These are phyloP conservation scores for Fusarium sp. DNA, from an alignment of 2,329 filamentous ascomycete genomes.

Conservation along the genomic window DNA sequence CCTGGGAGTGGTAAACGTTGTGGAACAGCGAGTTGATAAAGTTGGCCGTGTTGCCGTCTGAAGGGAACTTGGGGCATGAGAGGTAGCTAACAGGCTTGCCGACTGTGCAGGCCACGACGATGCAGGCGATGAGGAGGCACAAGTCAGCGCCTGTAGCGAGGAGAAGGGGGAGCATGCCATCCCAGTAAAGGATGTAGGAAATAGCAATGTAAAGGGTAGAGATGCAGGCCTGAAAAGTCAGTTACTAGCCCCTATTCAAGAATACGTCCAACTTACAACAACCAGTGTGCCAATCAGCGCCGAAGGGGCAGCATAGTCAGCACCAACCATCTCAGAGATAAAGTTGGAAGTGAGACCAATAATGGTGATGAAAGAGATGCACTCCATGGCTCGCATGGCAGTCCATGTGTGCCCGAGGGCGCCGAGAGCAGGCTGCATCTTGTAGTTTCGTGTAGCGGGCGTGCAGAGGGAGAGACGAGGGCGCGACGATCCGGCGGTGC, in stretches of 20 bases:
- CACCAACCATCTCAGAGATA: conserved; percentile 78
- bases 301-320: conserved; percentile 73
- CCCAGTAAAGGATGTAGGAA: conserved; percentile 84
- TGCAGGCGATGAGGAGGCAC: conserved; percentile 79
- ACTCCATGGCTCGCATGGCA: conserved; percentile 76
- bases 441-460: conserved; percentile 41
- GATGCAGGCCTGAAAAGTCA: conserved; percentile 73
- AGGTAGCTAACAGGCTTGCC: conserved; percentile 85
- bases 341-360: conserved; percentile 88
- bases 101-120: conserved; percentile 81
- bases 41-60: conserved; percentile 54
- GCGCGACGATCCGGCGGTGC: conserved; percentile 53
- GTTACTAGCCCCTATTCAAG: neutral
- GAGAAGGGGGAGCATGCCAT: conserved; percentile 80
- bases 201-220: conserved; percentile 83
- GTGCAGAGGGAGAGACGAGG: conserved; percentile 59
- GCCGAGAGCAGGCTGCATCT: conserved; percentile 69
- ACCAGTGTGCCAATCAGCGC: conserved; percentile 83
- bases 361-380: conserved; percentile 77
- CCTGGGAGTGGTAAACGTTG: conserved; percentile 53
- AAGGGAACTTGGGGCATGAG: conserved; percentile 70
- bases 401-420: conserved; percentile 85
- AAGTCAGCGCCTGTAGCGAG: conserved; percentile 75
- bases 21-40: conserved; percentile 59
- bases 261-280: conserved; percentile 70